A percentile compares a stretch with the other conserved stretches of the same genome.
These are phyloP conservation scores for Cercospora sp. DNA, from an alignment of 2,329 filamentous ascomycete genomes.

Conservation along the genomic window DNA sequence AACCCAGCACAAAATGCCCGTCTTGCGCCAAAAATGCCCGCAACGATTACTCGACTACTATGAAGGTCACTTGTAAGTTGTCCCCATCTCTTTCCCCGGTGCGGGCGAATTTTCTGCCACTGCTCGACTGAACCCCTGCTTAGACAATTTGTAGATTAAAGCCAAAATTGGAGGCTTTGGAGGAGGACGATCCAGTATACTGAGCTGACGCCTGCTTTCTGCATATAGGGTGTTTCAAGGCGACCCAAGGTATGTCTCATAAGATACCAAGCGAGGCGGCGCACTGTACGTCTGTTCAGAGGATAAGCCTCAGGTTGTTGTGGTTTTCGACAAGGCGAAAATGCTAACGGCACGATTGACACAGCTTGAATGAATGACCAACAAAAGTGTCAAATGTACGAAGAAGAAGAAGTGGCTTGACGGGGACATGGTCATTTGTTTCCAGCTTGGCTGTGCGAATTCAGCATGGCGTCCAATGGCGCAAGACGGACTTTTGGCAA, in stretches of 20 bases:
- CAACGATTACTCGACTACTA: conserved; percentile 57
- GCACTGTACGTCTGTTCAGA: neutral
- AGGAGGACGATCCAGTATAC: conserved; percentile 14
- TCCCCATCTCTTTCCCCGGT: conserved; percentile 5
- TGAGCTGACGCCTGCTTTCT: conserved; percentile 17
- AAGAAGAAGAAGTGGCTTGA: neutral
- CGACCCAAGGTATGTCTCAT: conserved; percentile 21
- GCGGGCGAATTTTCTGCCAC: conserved; percentile 9
- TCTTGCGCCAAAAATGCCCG: conserved; percentile 73
- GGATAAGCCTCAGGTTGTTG: neutral
- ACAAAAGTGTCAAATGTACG: neutral
- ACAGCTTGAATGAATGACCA: neutral
- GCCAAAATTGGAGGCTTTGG: conserved; percentile 23
- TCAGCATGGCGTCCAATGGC: neutral
- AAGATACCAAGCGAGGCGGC: neutral
- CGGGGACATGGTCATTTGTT: neutral
- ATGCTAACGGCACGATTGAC: neutral
- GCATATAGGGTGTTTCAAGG: conserved; percentile 20
- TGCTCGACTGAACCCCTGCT: conserved; percentile 26
- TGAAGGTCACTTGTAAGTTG: conserved; percentile 42
- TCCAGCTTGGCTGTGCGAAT: neutral
- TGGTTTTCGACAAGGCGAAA: neutral
- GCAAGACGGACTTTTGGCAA: neutral
- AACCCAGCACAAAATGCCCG: conserved; percentile 68
- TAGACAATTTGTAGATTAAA: conserved; percentile 31